Evolutionary conservation across 495 filamentous ascomycete species (phyloP).

Genomic region (Lophiotrema nucula): DNA sequence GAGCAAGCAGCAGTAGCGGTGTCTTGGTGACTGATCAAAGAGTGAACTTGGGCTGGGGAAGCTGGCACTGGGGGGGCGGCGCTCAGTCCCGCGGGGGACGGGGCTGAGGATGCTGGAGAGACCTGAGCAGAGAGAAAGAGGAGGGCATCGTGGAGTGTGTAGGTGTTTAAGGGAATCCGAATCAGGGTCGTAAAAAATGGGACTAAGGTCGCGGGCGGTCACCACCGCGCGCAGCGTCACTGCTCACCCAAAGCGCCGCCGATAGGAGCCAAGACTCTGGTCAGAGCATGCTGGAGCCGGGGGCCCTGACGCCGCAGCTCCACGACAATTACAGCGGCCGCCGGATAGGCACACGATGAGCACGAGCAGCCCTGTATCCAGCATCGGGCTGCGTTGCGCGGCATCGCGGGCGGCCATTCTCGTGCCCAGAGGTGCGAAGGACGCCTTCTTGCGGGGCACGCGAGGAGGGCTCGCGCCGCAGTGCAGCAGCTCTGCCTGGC

Average conservation of each 20-base stretch:
- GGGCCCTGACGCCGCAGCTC: no score
- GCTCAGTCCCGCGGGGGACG: constrained; percentile 49
- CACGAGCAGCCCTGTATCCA: not conserved
- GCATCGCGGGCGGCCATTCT: no score
- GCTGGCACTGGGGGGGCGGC: constrained; percentile 5
- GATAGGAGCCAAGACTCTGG: constrained; percentile 29
- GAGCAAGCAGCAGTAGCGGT: not conserved
- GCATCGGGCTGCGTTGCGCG: no score
- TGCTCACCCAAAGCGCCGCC: not conserved
- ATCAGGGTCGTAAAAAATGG: constrained; percentile 34
- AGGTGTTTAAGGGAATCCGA: constrained; percentile 27
- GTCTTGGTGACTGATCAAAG: not conserved
- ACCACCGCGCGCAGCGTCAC: constrained; percentile 22
- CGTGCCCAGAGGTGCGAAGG: not conserved
- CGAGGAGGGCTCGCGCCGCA: not conserved
- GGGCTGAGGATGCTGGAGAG: constrained; percentile 45
- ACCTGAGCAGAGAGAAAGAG: constrained; percentile 31
- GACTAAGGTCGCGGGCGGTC: constrained; percentile 24
- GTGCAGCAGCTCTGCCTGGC: not conserved
- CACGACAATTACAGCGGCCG: not conserved
- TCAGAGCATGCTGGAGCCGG: not conserved
- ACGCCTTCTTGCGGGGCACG: not conserved
- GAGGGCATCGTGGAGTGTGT: constrained; percentile 31
- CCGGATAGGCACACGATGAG: not conserved
- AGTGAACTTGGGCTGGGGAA: no score